Conservation (phyloP, 2,329 filamentous ascomycete species). For the Hymenoscyphus infarciens region DNA sequence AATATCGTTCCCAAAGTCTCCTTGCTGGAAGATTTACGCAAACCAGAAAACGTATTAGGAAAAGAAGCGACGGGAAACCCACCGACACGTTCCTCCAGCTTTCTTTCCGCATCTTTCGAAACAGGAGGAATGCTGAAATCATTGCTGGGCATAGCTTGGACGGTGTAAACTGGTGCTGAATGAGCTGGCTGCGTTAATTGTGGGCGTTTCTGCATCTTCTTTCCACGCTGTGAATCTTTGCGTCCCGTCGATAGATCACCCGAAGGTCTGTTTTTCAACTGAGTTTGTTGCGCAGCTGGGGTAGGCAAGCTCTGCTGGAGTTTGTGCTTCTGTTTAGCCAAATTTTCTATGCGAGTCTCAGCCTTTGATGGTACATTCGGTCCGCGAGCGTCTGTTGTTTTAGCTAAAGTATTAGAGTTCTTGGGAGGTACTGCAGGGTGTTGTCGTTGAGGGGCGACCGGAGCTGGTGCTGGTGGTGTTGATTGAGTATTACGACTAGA, state of each 20-base stretch:
- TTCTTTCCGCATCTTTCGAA: conserved; percentile 18
- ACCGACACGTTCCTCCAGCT: conserved; percentile 25
- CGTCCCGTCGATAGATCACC: not conserved
- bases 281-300: not conserved
- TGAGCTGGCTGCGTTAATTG: conserved; percentile 11
- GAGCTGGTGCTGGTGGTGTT: conserved; percentile 6
- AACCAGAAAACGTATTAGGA: conserved; percentile 22
- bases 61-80: conserved; percentile 24
- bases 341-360: not conserved
- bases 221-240: not conserved
- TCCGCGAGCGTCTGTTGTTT: not conserved
- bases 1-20: conserved; percentile 33
- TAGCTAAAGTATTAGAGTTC: not conserved
- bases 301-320: conserved; percentile 9
- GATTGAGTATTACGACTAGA: not conserved
- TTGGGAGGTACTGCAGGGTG: not conserved
- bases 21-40: conserved; percentile 23
- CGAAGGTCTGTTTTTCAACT: not conserved
- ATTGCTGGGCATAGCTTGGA: conserved; percentile 27
- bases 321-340: conserved; percentile 3
- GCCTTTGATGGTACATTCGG: conserved; percentile 17
- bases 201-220: conserved; percentile 14
- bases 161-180: conserved; percentile 22
- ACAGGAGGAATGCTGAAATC: conserved; percentile 23
- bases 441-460: conserved; percentile 8